A percentile compares a stretch with the other conserved stretches of the same genome.
These are phyloP conservation scores for Fusarium burgessii DNA, from an alignment of 2,329 filamentous ascomycete genomes.

Conservation along the genomic window DNA sequence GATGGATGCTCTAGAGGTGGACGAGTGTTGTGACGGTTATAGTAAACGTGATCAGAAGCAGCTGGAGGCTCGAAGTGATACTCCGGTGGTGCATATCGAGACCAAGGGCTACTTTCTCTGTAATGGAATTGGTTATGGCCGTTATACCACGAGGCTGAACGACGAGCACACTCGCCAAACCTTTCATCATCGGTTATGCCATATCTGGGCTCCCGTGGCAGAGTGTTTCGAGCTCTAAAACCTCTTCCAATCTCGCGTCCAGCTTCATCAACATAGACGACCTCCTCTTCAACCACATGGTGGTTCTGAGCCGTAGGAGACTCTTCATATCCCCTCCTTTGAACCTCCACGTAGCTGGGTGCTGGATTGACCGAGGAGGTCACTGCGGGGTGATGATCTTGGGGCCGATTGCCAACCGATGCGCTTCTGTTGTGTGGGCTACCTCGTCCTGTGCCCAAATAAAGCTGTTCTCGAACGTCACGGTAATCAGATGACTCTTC, in stretches of 20 bases:
- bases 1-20: constrained; percentile 21
- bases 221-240: constrained; percentile 32
- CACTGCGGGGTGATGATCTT: neutral
- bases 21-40: constrained; percentile 14
- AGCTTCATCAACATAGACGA: constrained; percentile 44
- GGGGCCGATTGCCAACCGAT: constrained; percentile 34
- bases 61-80: constrained; percentile 20
- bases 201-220: constrained; percentile 20
- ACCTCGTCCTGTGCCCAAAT: constrained; percentile 7
- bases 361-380: neutral
- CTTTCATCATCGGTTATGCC: constrained; percentile 9
- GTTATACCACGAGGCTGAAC: constrained; percentile 22
- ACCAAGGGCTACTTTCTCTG: constrained; percentile 14
- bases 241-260: constrained; percentile 43
- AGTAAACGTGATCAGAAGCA: constrained; percentile 11
- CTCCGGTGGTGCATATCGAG: constrained; percentile 17
- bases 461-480: constrained; percentile 30
- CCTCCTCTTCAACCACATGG: constrained; percentile 35
- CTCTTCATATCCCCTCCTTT: neutral
- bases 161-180: constrained; percentile 7
- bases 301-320: constrained; percentile 8
- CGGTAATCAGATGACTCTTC: constrained; percentile 27
- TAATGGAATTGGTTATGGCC: constrained; percentile 16
- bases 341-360: constrained; percentile 15
- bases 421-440: constrained; percentile 31